Conservation (phyloP, 139 green algal species). For the Microglena sp. region DNA sequence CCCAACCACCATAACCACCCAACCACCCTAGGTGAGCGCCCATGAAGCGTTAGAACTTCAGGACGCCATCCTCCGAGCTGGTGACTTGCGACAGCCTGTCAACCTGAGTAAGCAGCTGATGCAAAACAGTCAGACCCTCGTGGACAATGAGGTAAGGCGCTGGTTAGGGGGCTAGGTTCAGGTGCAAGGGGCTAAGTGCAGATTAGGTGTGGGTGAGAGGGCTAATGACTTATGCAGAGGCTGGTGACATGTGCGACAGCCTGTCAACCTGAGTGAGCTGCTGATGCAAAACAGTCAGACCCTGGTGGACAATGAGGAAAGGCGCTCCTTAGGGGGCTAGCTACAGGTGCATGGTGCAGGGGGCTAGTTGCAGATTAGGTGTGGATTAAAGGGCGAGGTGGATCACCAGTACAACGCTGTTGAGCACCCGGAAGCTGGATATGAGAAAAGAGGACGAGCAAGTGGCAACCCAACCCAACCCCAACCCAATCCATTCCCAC, state of each 20-base stretch:
- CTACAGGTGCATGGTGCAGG: not conserved
- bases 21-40: constrained; percentile 10
- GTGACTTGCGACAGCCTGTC: constrained; percentile 43
- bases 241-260: no score
- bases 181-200: not conserved
- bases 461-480: no score
- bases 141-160: constrained; percentile 38
- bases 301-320: constrained; percentile 36
- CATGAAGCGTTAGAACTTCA: constrained; percentile 39
- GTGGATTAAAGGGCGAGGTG: no score
- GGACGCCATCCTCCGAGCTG: constrained; percentile 33
- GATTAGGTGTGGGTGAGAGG: no score
- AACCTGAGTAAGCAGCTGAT: constrained; percentile 53
- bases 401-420: no score
- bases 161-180: not conserved
- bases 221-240: no score
- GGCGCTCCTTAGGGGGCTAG: not conserved
- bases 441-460: no score
- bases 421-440: no score
- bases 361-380: not conserved
- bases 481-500: no score
- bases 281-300: constrained; percentile 42
- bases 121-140: constrained; percentile 33
- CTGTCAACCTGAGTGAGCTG: constrained; percentile 48
- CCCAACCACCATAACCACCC: no score